These are phyloP conservation scores for Chalaropsis thielavioides DNA, from an alignment of 2,329 filamentous ascomycete species.

Conservation along the genomic window DNA sequence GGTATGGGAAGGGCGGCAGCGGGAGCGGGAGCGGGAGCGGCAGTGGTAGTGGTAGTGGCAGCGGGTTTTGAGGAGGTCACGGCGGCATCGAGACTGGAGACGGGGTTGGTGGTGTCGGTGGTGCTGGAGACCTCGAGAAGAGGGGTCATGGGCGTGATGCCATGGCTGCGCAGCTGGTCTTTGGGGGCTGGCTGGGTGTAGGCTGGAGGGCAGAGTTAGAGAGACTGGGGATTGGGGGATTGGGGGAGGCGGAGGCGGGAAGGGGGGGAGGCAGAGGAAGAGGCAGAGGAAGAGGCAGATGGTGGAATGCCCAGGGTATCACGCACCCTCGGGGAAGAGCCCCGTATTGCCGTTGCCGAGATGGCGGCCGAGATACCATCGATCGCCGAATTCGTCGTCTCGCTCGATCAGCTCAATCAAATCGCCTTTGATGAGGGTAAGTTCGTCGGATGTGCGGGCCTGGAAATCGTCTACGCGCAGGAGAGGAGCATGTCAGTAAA, in stretches of 20 bases:
- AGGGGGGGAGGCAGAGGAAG: background rate
- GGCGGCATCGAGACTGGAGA: background rate
- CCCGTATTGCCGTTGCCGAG: constrained; percentile 58
- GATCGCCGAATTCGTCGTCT: constrained; percentile 79
- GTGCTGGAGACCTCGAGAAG: constrained; percentile 23
- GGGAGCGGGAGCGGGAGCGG: background rate
- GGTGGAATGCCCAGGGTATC: too few species aligned
- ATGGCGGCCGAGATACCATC: constrained; percentile 70
- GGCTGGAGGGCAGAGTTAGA: constrained; percentile 29
- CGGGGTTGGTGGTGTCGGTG: constrained; percentile 8
- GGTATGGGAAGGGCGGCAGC: constrained; percentile 21
- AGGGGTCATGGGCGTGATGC: constrained; percentile 23
- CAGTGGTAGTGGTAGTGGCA: background rate
- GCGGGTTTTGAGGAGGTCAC: background rate
- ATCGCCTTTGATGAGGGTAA: constrained; percentile 74
- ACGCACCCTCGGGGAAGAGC: constrained; percentile 68
- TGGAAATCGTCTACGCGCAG: constrained; percentile 63
- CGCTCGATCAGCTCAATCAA: constrained; percentile 70
- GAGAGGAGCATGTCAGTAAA: background rate
- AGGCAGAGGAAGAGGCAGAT: background rate
- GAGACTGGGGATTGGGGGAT: background rate
- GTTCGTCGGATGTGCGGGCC: constrained; percentile 82
- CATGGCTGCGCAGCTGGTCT: constrained; percentile 23
- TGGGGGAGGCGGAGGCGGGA: background rate
- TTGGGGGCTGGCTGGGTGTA: constrained; percentile 46